Conservation (phyloP, 2,329 filamentous ascomycete genomes). For the Paracamarosporium sp. region DNA sequence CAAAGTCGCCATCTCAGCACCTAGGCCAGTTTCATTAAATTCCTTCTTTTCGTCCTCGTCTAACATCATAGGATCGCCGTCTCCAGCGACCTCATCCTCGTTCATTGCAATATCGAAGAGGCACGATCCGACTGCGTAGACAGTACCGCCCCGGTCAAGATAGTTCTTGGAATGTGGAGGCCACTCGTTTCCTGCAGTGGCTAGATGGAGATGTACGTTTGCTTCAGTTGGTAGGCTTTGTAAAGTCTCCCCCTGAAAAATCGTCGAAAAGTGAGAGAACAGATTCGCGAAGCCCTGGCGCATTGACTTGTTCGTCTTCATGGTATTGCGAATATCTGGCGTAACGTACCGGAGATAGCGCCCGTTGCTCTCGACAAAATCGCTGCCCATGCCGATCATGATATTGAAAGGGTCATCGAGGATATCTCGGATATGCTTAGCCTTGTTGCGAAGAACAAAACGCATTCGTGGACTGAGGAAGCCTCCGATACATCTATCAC, state of each 20-base stretch:
- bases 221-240: background rate
- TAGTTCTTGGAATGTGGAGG: constrained; percentile 1
- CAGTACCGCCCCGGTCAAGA: background rate
- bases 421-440: constrained; percentile 30
- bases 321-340: constrained; percentile 29
- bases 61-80: background rate
- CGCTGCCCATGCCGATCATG: background rate
- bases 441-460: constrained; percentile 34
- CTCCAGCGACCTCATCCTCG: background rate
- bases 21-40: background rate
- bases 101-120: constrained; percentile 2
- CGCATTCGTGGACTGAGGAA: constrained; percentile 50
- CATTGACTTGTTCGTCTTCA: constrained; percentile 44
- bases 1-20: background rate
- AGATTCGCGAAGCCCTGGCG: constrained; percentile 44
- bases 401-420: constrained; percentile 17
- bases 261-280: constrained; percentile 34
- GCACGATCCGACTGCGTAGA: background rate
- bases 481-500: constrained; percentile 20
- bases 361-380: constrained; percentile 8
- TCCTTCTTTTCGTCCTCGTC: background rate
- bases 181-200: background rate
- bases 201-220: background rate
- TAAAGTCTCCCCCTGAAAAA: constrained; percentile 13
- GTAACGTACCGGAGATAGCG: constrained; percentile 24